Evolutionary conservation across 179 eudicot genomes (phyloP), one percentile per base, ranked within the genome.

Genomic region (Vitellaria paradoxa): DNA sequence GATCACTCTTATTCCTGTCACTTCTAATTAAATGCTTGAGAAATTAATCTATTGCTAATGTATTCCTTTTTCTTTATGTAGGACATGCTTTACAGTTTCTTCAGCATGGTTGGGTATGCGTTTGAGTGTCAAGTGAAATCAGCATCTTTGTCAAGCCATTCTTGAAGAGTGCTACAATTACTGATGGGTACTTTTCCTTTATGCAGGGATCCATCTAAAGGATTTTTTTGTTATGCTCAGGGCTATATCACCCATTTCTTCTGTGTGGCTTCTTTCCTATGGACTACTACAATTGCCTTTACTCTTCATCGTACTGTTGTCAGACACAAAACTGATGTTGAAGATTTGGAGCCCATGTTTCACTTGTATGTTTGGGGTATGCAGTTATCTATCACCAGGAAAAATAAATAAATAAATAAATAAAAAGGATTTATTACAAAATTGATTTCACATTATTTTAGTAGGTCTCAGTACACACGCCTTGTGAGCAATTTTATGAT

Each of bases 251-350:
- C 97, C 47, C 99, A 93, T 83, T 96, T 96, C 85, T 96, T 96
- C 86, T 91, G 99, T 46, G 94, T 93, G 50, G 96, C 99, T 17
- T 96, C 99, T 78, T 93, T 96, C 76, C 79, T 96, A 17, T 96
- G 99, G 99, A 96, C 99, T 6, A 93, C 98, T 47, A 96, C 93
- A 53, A 93, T 96, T 55, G 99, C 99, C 52, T 96, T 96, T 76
- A 96, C 99, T 78, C 94, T 96, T 73, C 99, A 96, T 81, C 96
- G 99, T 30, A 96, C 99, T 60, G 99, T 93, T 86, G 99, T 96
- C 52, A 87, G 88, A 74, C 99, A 96, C 87, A 96, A 96, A 87
- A 85, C 98, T 20, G 99, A 96, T 82, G 99, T 96, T 30, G 99
- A 96, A 82, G 99, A 93, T 85, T 83, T 96, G 77, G 99, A 93